These are phyloP conservation scores for Casaregolazyma lundiana DNA, from an alignment of 1,139 yeast species.

Conservation along the genomic window DNA sequence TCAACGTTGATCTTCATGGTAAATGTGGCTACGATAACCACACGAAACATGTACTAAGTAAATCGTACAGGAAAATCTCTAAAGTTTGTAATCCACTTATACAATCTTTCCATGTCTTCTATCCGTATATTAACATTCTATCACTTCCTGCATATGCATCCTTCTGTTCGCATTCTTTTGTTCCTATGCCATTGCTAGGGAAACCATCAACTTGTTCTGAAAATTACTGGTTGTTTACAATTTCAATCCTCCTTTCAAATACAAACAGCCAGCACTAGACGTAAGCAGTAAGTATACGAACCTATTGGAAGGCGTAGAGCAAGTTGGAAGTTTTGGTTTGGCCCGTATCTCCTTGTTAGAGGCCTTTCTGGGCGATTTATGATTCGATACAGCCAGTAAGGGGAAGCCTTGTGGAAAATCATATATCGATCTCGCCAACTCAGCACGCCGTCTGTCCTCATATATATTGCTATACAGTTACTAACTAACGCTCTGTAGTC, in stretches of 20 bases:
- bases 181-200: not conserved
- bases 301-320: not conserved
- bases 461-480: not conserved
- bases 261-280: not conserved
- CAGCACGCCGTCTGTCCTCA: not conserved
- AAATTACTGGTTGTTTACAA: slow-evolving; percentile 1
- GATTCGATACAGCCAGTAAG: too few species aligned
- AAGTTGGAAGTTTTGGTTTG: not conserved
- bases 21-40: too few species aligned
- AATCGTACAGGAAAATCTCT: too few species aligned
- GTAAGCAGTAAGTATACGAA: not conserved
- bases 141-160: too few species aligned
- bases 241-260: not conserved
- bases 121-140: too few species aligned
- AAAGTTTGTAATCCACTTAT: too few species aligned
- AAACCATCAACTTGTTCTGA: not conserved
- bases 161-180: not conserved
- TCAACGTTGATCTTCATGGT: too few species aligned
- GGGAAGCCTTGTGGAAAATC: too few species aligned
- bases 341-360: not conserved
- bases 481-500: not conserved
- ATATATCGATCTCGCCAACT: not conserved
- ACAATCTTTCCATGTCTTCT: too few species aligned
- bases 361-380: too few species aligned
- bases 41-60: too few species aligned